A percentile compares a stretch with the other conserved stretches of the same genome.
Evolutionary conservation across 2,329 filamentous ascomycete species (phyloP).

Genomic region (Pseudogymnoascus sp.): DNA sequence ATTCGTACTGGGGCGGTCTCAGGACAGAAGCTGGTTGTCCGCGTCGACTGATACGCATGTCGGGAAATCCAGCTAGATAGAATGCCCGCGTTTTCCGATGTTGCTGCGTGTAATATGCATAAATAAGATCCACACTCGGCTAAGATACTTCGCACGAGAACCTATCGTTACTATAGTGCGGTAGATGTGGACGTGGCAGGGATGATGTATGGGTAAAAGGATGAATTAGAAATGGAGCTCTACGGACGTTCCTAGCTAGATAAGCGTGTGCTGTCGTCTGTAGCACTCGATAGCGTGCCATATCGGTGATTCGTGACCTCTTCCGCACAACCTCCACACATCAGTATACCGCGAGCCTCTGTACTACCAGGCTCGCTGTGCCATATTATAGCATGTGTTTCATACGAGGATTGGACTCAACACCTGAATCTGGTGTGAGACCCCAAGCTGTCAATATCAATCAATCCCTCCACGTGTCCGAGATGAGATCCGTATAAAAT

Average conservation of each 20-base stretch:
- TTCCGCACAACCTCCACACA: background rate
- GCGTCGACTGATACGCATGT: background rate
- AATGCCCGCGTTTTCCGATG: background rate
- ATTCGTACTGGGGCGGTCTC: conserved; percentile 10
- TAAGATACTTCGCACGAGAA: background rate
- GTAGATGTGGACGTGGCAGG: background rate
- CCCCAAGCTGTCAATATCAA: conserved; percentile 8
- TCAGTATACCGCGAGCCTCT: conserved; percentile 2
- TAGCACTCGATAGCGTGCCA: background rate
- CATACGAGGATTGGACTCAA: conserved; percentile 7
- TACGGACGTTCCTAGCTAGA: background rate
- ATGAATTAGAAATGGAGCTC: background rate
- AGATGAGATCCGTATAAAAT: background rate
- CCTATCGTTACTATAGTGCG: background rate
- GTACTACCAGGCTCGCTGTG: conserved; percentile 9
- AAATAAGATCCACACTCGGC: background rate
- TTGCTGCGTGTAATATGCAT: background rate
- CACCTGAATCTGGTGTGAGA: conserved; percentile 1
- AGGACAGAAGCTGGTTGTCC: conserved; percentile 18
- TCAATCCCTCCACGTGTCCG: conserved; percentile 5
- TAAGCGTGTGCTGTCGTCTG: background rate
- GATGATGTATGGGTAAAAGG: background rate
- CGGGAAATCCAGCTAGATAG: background rate
- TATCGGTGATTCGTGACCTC: background rate
- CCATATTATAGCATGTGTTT: conserved; percentile 3